Conservation (phyloP, 2,329 filamentous ascomycete genomes). For the Sclerotinia glacialis region DNA sequence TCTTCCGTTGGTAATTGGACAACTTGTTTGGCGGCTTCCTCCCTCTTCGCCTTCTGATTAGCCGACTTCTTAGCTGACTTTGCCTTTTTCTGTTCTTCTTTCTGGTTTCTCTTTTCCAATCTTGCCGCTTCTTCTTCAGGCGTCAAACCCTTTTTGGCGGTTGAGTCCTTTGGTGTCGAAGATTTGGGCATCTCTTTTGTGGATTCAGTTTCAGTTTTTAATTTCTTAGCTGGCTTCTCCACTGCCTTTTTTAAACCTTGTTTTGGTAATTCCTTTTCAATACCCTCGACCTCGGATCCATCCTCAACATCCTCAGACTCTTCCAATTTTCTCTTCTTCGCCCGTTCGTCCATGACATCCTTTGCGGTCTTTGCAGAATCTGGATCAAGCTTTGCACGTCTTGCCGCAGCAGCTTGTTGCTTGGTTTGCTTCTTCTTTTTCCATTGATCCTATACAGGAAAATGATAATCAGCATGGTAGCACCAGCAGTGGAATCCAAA, state of each 20-base stretch:
- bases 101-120: slow-evolving; percentile 30
- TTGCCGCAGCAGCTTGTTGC: slow-evolving; percentile 76
- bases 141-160: slow-evolving; percentile 27
- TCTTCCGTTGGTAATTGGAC: slow-evolving; percentile 18
- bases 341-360: slow-evolving; percentile 83
- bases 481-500: slow-evolving; percentile 1
- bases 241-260: slow-evolving; percentile 57
- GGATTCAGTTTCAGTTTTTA: slow-evolving; percentile 45
- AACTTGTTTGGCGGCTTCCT: slow-evolving; percentile 20
- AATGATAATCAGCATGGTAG: slow-evolving; percentile 25
- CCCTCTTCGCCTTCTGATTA: slow-evolving; percentile 41
- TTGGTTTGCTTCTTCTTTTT: slow-evolving; percentile 94
- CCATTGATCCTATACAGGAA: slow-evolving; percentile 74
- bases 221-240: slow-evolving; percentile 49
- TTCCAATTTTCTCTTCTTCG: slow-evolving; percentile 77
- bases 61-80: slow-evolving; percentile 46
- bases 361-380: slow-evolving; percentile 88
- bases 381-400: slow-evolving; percentile 86
- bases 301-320: slow-evolving; percentile 52
- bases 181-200: slow-evolving; percentile 31
- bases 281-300: slow-evolving; percentile 42
- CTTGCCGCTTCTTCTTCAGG: slow-evolving; percentile 14
- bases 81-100: slow-evolving; percentile 39
- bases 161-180: slow-evolving; percentile 41
- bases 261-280: slow-evolving; percentile 59